A percentile compares a stretch with the other conserved stretches of the same genome.
Conservation (phyloP, 495 filamentous ascomycete species). For the Talaromyces liani region DNA sequence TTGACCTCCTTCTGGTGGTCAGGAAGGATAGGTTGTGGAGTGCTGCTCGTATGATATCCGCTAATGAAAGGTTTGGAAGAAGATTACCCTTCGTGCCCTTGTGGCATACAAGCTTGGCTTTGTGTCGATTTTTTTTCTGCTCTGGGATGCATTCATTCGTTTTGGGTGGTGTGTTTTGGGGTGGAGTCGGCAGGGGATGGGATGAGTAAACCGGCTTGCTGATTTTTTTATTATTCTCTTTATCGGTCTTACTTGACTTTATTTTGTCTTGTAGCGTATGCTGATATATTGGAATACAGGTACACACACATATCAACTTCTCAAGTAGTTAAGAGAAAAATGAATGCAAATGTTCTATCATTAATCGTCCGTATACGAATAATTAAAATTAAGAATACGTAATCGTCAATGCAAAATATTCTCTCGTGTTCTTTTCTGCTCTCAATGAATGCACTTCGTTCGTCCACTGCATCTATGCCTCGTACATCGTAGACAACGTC, state of each 20-base stretch:
- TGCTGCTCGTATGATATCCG: constrained; percentile 24
- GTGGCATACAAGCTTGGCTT: constrained; percentile 41
- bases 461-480: not conserved
- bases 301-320: not conserved
- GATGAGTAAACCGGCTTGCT: constrained; percentile 64
- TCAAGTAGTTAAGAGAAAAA: not conserved
- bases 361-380: not conserved
- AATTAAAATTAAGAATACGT: constrained; percentile 2
- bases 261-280: not conserved
- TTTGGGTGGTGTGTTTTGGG: constrained; percentile 41
- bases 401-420: not conserved
- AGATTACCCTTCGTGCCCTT: constrained; percentile 19
- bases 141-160: constrained; percentile 38
- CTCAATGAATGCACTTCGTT: not conserved
- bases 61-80: constrained; percentile 9
- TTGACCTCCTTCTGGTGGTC: constrained; percentile 28
- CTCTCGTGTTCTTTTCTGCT: not conserved
- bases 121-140: constrained; percentile 24
- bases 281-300: not conserved
- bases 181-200: constrained; percentile 42
- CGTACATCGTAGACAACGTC: not conserved
- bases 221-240: constrained; percentile 25
- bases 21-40: constrained; percentile 89
- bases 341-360: constrained; percentile 1
- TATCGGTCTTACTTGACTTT: not conserved